Percentiles rank a stretch among this genome's conserved stretches.
These are phyloP conservation scores for Yamadazyma akitaensis DNA, from an alignment of 805 yeast species.

Conservation along the genomic window DNA sequence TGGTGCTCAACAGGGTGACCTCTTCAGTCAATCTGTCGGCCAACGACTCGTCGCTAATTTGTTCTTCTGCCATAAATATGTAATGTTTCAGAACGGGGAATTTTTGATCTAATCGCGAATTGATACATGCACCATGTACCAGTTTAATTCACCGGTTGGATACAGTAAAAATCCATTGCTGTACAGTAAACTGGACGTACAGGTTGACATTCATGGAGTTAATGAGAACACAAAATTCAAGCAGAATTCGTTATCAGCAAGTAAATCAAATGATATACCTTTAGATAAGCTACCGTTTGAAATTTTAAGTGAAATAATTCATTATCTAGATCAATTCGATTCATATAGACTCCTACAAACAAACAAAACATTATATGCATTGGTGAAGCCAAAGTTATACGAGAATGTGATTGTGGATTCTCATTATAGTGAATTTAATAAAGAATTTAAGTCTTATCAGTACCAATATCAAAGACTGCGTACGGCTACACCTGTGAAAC, in stretches of 20 bases:
- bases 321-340: constrained; percentile 37
- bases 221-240: background rate
- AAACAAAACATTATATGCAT: constrained; percentile 25
- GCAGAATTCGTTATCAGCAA: background rate
- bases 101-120: constrained; percentile 1
- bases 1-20: constrained; percentile 55
- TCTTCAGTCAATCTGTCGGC: constrained; percentile 48
- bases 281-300: constrained; percentile 38
- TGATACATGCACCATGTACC: constrained; percentile 4
- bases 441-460: constrained; percentile 16
- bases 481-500: background rate
- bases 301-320: constrained; percentile 28
- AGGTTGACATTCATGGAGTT: background rate
- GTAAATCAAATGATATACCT: background rate
- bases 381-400: constrained; percentile 34
- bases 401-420: constrained; percentile 39
- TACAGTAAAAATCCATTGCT: constrained; percentile 20
- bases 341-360: constrained; percentile 29
- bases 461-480: constrained; percentile 3
- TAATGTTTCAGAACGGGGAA: background rate
- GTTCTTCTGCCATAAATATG: constrained; percentile 8
- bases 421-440: constrained; percentile 31
- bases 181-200: background rate
- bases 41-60: constrained; percentile 2
- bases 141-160: constrained; percentile 16